Conservation (phyloP, 257 asterid species). For the Knoxia roxburghii region DNA sequence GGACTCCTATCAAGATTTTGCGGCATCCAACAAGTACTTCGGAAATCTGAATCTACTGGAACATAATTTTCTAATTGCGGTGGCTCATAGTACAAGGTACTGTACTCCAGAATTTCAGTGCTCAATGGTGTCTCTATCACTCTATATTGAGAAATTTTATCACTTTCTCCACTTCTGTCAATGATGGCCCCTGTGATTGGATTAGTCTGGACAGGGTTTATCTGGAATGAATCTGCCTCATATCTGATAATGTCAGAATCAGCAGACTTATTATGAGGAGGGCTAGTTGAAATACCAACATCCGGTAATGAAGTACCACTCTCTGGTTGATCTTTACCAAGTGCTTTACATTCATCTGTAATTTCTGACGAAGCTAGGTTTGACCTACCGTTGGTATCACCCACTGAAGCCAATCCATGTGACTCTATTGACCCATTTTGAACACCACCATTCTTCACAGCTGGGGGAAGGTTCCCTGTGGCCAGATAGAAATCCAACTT, state of each 20-base stretch:
- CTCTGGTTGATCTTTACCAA: conserved; percentile 37
- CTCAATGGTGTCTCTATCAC: conserved; percentile 30
- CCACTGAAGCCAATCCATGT: conserved; percentile 31
- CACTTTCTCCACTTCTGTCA: conserved; percentile 21
- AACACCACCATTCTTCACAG: conserved; percentile 38
- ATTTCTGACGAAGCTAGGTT: conserved; percentile 38
- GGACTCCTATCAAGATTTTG: conserved; percentile 41
- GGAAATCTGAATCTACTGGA: conserved; percentile 33
- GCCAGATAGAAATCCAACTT: conserved; percentile 82
- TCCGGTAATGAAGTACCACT: conserved; percentile 23
- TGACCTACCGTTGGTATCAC: conserved; percentile 27
- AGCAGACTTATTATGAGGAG: conserved; percentile 32
- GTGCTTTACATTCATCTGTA: conserved; percentile 32
- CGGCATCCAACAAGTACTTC: conserved; percentile 32
- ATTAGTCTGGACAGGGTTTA: conserved; percentile 22
- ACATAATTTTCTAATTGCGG: conserved; percentile 39
- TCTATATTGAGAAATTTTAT: conserved; percentile 33
- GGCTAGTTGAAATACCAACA: conserved; percentile 21
- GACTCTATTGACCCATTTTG: conserved; percentile 40
- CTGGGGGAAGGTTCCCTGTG: conserved; percentile 83
- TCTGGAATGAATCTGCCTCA: conserved; percentile 32
- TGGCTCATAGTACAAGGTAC: conserved; percentile 70
- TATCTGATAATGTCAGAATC: conserved; percentile 29
- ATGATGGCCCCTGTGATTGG: conserved; percentile 26
- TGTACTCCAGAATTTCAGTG: conserved; percentile 37